Evolutionary conservation across 2,329 filamentous ascomycete species (phyloP).

Genomic region (Fusarium heterosporum): DNA sequence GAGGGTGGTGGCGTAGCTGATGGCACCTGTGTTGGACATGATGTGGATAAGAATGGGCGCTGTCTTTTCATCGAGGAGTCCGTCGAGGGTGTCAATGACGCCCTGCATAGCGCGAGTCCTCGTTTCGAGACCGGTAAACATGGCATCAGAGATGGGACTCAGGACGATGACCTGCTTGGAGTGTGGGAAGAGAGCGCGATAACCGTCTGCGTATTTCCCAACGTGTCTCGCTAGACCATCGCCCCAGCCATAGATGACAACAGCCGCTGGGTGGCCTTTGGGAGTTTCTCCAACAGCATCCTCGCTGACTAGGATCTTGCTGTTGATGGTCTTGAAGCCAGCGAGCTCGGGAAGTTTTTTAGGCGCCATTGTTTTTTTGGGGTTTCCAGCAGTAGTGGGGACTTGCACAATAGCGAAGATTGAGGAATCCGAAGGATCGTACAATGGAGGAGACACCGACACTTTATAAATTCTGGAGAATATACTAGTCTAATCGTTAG

Average conservation of each 20-base stretch:
- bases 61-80: constrained; percentile 29
- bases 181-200: constrained; percentile 62
- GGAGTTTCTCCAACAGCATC: constrained; percentile 41
- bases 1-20: constrained; percentile 63
- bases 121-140: constrained; percentile 57
- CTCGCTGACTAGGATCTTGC: constrained; percentile 61
- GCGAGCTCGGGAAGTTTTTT: constrained; percentile 39
- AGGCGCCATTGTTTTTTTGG: constrained; percentile 26
- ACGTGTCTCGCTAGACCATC: constrained; percentile 67
- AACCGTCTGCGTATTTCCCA: constrained; percentile 66
- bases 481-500: constrained; percentile 1
- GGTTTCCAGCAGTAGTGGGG: background rate
- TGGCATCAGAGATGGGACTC: constrained; percentile 61
- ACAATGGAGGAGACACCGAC: background rate
- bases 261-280: constrained; percentile 55
- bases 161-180: constrained; percentile 64
- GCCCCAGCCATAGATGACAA: constrained; percentile 69
- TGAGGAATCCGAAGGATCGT: background rate
- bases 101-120: constrained; percentile 60
- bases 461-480: constrained; percentile 11
- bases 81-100: constrained; percentile 52
- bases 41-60: constrained; percentile 61
- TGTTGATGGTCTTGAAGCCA: constrained; percentile 60
- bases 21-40: constrained; percentile 70
- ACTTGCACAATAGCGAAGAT: background rate